Base-by-base conservation (phyloP, 257 asterid genomes). In the Ballota nigra region DNA sequence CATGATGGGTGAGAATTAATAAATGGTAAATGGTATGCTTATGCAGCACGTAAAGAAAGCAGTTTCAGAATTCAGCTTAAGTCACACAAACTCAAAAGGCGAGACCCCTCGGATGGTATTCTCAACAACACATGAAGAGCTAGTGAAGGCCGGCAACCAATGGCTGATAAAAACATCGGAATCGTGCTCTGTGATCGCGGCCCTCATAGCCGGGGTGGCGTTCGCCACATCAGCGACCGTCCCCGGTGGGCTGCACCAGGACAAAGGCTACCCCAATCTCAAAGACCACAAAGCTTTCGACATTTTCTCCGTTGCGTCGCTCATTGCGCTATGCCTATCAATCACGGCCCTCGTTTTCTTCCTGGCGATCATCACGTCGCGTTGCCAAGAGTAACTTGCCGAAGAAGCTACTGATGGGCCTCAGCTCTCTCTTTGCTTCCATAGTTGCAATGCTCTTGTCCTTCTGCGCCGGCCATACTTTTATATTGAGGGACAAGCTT, bases 121-220 rank as follows among this genome's bases (percentile, higher is more conserved):
- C 75, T 57, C 63, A 2, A 63, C 19, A 6, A 80, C 84, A 16
- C 91, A 88, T 23, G 51, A 61, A 11, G 20, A 45, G 0, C 79
- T 86, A 0, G 58, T 78, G 38, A 57, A 79, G 49, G 73, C 72
- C 1, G 91, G 91, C n/a, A 73, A 69, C 22, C 43, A 75, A 0
- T 89, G 96, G 96, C 78, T 89, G 19, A 70, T 70, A 41, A 87
- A 83, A 60, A 89, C 96, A 33, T 82, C 96, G 1, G 86, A 89
- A 45, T 89, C 96, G 2, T 89, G 90, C 84, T 89, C 91, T 0
- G 72, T 87, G 2, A 45, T 85, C 1, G 93, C 89, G 1, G 89
- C 93, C 6, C 91, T 89, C 40, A 80, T 86, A 28, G 96, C 96
- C 53, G 66, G 84, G 18, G 90, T 83, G 10, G 91, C 91, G 3